phyloP scores from a whole-genome alignment of 805 yeast species.

The Metschnikowia reukaufii region DNA sequence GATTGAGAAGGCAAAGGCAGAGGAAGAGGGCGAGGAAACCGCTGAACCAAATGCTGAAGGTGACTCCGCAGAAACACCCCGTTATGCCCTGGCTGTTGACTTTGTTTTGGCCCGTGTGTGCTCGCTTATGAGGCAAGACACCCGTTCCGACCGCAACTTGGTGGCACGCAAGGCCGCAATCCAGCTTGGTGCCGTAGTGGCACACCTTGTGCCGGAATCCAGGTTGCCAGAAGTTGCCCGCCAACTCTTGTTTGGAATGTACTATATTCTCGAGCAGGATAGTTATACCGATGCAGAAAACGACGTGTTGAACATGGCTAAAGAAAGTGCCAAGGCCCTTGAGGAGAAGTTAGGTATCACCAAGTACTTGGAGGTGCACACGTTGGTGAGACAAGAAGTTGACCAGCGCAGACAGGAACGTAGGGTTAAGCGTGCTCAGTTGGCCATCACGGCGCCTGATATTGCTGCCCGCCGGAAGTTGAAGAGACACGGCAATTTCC shows the following conservation, averaged over 20 bases:
- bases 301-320: constrained; percentile 53
- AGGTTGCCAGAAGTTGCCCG: constrained; percentile 45
- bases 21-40: not conserved
- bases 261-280: constrained; percentile 48
- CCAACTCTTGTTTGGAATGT: constrained; percentile 55
- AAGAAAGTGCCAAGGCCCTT: constrained; percentile 67
- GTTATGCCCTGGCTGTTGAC: constrained; percentile 44
- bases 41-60: constrained; percentile 22
- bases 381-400: constrained; percentile 63
- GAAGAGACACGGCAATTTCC: constrained; percentile 69
- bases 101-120: constrained; percentile 67
- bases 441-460: constrained; percentile 79
- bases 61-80: constrained; percentile 21
- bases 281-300: constrained; percentile 46
- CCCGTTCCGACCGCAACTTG: constrained; percentile 50
- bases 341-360: constrained; percentile 71
- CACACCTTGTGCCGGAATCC: constrained; percentile 48
- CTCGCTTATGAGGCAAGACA: constrained; percentile 63
- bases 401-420: constrained; percentile 70
- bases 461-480: constrained; percentile 75
- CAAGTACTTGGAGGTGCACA: constrained; percentile 59
- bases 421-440: constrained; percentile 68
- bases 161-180: constrained; percentile 67
- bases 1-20: constrained; percentile 4
- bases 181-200: constrained; percentile 65